These are phyloP conservation scores for Solanum aculeatissimum DNA, from an alignment of 305 asterid genomes.

Conservation along the genomic window DNA sequence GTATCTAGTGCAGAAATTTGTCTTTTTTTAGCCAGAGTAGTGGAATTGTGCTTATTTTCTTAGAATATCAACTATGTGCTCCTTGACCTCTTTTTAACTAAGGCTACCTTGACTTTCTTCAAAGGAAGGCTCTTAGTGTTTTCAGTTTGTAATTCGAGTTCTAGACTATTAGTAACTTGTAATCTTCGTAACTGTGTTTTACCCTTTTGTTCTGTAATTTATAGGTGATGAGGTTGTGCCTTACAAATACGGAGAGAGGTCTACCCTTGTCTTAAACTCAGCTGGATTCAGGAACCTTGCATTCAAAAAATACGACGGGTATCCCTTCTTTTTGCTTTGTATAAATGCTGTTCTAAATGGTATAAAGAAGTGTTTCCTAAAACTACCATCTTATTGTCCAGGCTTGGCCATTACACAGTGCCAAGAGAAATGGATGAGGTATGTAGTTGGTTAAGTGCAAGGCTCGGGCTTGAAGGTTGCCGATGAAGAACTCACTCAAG, in stretches of 20 bases:
- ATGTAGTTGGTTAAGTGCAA: slow-evolving; percentile 54
- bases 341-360: background rate
- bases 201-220: slow-evolving; percentile 2
- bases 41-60: background rate
- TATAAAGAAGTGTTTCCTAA: background rate
- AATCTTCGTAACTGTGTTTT: background rate
- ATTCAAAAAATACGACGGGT: slow-evolving; percentile 81
- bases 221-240: slow-evolving; percentile 94
- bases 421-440: slow-evolving; percentile 97
- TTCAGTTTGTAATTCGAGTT: background rate
- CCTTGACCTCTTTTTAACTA: background rate
- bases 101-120: background rate
- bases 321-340: background rate
- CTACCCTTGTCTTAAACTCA: slow-evolving; percentile 58
- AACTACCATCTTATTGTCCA: slow-evolving; percentile 11
- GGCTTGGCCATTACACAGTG: slow-evolving; percentile 97
- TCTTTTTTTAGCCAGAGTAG: background rate
- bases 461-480: slow-evolving; percentile 30
- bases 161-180: background rate
- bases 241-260: slow-evolving; percentile 64
- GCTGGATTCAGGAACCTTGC: slow-evolving; percentile 75
- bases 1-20: background rate
- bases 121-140: background rate
- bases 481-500: slow-evolving; percentile 4
- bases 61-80: background rate